Base-by-base conservation (phyloP, 345 rosid genomes). In the Populus nigra region DNA sequence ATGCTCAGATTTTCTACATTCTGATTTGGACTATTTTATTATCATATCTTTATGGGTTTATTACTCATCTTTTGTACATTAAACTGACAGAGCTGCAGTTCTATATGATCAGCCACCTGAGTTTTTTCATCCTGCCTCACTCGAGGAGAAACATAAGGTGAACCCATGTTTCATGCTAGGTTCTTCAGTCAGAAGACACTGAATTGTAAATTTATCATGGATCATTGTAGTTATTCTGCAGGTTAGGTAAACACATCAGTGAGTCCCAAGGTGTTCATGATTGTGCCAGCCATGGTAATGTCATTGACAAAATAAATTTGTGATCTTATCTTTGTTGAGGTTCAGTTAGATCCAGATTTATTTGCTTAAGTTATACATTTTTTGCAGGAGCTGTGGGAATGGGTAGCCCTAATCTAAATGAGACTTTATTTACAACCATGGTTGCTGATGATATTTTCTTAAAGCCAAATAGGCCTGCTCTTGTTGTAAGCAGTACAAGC, bases 401-500 rank as follows among this genome's bases (percentile, higher is more conserved):
- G 55, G 87, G 84, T 74, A 84, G 59, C 69, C 74, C 80, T 55
- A 69, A 53, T 65, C 62, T 74, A 47, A 76, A 82, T 72, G 96
- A 92, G 85, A 91, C 94, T 66, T 79, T 89, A 63, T 90, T 96
- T 79, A 93, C 97, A 27, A 72, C 79, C 65, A 80, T 80, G 63
- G 78, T 25, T 50, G 87, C 81, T 81, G 69, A 77, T 70, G 83
- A 71, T 70, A 71, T 90, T 79, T 81, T 74, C 31, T 85, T 88
- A 75, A 96, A 91, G 88, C 86, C 80, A 63, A 89, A 87, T 73
- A 90, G 96, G 77, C 98, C 97, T 47, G 99, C 97, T 43, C 95
- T 96, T 87, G 87, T 96, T 39, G 95, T 96, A 69, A 96, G 98
- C 88, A 96, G 99, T 83, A 96, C 99, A 73, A 96, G 98, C 87